Conservation (phyloP, 768 basidiomycete genomes). For the Russula earlei region DNA sequence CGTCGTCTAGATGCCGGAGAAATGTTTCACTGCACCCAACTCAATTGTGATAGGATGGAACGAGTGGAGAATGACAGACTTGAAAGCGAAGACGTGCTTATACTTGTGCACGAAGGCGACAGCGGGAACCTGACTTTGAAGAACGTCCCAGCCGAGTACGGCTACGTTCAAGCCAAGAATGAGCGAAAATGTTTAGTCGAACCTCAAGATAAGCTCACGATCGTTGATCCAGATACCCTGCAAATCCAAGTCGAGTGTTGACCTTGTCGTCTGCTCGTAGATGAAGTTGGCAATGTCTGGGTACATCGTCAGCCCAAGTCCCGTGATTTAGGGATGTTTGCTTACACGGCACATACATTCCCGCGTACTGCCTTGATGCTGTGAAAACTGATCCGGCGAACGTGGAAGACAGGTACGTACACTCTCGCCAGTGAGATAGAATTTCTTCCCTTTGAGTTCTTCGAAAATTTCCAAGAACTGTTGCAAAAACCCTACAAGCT, state of each 20-base stretch:
- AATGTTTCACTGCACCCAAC: conserved; percentile 42
- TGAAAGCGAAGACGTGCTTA: conserved; percentile 58
- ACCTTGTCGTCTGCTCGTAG: conserved; percentile 40
- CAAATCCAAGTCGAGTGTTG: conserved; percentile 42
- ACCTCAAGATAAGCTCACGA: conserved; percentile 35
- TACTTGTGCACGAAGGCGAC: conserved; percentile 70
- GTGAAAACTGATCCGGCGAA: neutral
- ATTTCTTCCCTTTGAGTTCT: conserved; percentile 62
- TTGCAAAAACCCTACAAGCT: conserved; percentile 52
- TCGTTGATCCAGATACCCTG: conserved; percentile 68
- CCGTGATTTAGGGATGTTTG: conserved; percentile 25
- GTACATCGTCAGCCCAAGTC: neutral
- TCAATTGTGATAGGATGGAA: neutral
- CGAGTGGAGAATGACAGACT: conserved; percentile 34
- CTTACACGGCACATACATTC: conserved; percentile 55
- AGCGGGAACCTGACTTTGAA: conserved; percentile 62
- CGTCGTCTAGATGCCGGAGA: conserved; percentile 46
- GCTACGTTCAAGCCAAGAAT: conserved; percentile 29
- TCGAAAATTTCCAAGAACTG: conserved; percentile 70
- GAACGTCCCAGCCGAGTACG: conserved; percentile 49
- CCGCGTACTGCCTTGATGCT: conserved; percentile 48
- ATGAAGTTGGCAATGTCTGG: conserved; percentile 70
- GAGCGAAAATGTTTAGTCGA: neutral
- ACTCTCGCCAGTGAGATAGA: conserved; percentile 67
- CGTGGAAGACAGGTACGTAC: conserved; percentile 32